Evolutionary conservation across 805 yeast species (phyloP), one percentile per base, ranked within the genome.

Genomic region (Tetrapisispora phaffii): DNA sequence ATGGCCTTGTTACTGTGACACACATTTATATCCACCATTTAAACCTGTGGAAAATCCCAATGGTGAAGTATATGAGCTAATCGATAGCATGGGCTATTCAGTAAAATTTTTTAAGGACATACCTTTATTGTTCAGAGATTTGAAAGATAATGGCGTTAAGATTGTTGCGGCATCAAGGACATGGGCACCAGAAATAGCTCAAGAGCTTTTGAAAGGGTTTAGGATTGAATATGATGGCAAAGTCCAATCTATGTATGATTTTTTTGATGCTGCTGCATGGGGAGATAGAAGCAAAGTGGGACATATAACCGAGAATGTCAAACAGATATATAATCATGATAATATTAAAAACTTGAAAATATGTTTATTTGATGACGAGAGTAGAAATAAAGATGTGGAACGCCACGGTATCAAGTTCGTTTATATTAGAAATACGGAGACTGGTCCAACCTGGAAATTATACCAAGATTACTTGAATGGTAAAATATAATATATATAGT

Each of bases 111-210:
- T 77, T 58, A 68, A 67, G 20, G 95, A 87, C 51, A 90, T 87
- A 17, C 79, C 77, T 10, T 71, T 67, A 13, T 81, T 87, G 9
- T 63, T 87, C 15, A 55, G 59, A 12, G 80, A 77, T 45, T 63
- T 87, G 45, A 62, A 64, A 26, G 63, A 63, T 0, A 64, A 76
- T 17, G 67, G 59, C 4, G 79, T 80, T 7, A 63, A 60, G 29
- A 71, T 85, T 1, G 72, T 82, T 24, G 79, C 82, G 3, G 96
- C 96, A 0, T 81, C 90, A 22, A 69, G 95, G 52, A 87, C 96
- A 0, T 76, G 77, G 48, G 76, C 86, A 1, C 95, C 95, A 0
- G 69, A 74, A n/a, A 67, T 82, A n/a, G 96, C 96, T 1, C 70
- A 70, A 50, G 75, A 77, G 44, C 62, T 87, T 56, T 63, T 86